These are phyloP conservation scores for Aspergillus niger DNA, from an alignment of 2,329 filamentous ascomycete species.

Conservation along the genomic window DNA sequence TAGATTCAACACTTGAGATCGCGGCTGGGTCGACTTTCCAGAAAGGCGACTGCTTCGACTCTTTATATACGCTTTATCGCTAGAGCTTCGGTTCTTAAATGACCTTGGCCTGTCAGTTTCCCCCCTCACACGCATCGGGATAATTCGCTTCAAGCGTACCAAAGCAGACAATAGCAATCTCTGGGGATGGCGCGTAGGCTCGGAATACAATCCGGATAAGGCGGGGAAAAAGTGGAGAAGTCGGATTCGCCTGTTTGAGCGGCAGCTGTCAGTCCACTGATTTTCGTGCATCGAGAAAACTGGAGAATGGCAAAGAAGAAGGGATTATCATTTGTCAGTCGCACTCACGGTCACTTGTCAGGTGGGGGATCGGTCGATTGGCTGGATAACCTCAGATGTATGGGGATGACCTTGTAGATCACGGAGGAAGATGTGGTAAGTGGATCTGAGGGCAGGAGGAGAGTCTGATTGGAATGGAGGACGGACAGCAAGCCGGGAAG, in stretches of 20 bases:
- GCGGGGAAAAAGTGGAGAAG: constrained; percentile 37
- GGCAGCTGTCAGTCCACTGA: constrained; percentile 13
- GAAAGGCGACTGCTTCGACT: not conserved
- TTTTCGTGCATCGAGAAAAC: constrained; percentile 13
- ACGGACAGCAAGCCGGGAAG: not conserved
- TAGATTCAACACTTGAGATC: no score
- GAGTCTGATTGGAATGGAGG: not conserved
- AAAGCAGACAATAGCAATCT: constrained; percentile 7
- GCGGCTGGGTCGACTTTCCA: not conserved
- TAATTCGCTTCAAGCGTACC: constrained; percentile 9
- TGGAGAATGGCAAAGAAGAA: constrained; percentile 5
- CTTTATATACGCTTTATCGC: constrained; percentile 13
- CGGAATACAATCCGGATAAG: constrained; percentile 18
- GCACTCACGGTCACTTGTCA: constrained; percentile 19
- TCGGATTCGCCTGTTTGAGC: not conserved
- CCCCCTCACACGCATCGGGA: constrained; percentile 12
- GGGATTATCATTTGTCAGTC: constrained; percentile 9
- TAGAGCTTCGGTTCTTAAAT: not conserved
- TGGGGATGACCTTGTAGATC: not conserved
- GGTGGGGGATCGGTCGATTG: constrained; percentile 12
- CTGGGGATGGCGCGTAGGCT: constrained; percentile 16
- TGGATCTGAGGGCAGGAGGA: not conserved
- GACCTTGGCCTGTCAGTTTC: constrained; percentile 12
- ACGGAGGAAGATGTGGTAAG: not conserved
- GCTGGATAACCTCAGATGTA: not conserved